A percentile compares a stretch with the other conserved stretches of the same genome.
Conservation (phyloP, 306 rosid genomes). For the Trifolium dubium region DNA sequence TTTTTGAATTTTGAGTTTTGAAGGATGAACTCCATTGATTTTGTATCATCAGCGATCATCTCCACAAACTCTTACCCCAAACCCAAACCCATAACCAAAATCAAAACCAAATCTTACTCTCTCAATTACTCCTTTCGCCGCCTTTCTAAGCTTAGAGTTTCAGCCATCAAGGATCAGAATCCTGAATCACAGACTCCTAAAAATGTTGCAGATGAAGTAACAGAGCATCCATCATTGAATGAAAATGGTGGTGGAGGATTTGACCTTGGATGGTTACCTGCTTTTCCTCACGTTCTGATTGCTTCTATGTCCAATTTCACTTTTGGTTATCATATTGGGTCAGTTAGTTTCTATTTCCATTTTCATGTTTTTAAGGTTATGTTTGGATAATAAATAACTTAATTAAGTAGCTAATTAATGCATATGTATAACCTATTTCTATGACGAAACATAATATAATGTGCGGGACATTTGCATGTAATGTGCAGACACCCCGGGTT, state of each 20-base stretch:
- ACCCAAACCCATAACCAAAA: slow-evolving; percentile 18
- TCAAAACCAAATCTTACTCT: slow-evolving; percentile 4
- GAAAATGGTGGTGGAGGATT: slow-evolving; percentile 38
- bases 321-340: slow-evolving; percentile 95
- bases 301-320: slow-evolving; percentile 86
- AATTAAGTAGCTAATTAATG: no score
- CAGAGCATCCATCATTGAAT: slow-evolving; percentile 17
- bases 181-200: slow-evolving; percentile 31
- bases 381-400: no score
- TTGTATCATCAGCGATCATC: slow-evolving; percentile 30
- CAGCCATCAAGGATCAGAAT: slow-evolving; percentile 52
- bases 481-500: no score
- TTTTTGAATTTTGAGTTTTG: not conserved
- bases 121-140: slow-evolving; percentile 38
- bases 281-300: slow-evolving; percentile 74
- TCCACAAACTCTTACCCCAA: slow-evolving; percentile 22
- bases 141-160: slow-evolving; percentile 37
- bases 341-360: slow-evolving; percentile 42
- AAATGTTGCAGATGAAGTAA: slow-evolving; percentile 48
- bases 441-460: no score
- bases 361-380: not conserved
- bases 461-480: no score
- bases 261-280: slow-evolving; percentile 74
- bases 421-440: no score
- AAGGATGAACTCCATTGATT: slow-evolving; percentile 32